Conservation (phyloP, 2,329 filamentous ascomycete species). For the Tolypocladium ovalisporum region DNA sequence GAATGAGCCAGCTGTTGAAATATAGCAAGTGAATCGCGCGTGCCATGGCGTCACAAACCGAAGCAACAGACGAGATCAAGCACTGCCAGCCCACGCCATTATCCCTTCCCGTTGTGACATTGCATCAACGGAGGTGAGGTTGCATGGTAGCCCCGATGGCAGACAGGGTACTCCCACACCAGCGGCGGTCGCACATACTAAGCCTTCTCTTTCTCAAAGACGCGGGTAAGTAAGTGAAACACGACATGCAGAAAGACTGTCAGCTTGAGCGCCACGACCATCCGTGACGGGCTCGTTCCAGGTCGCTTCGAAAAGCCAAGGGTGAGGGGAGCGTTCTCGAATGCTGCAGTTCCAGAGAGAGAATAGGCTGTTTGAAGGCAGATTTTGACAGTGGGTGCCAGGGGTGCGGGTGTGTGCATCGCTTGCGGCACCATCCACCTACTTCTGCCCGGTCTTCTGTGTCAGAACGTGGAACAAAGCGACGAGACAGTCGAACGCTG, state of each 20-base stretch:
- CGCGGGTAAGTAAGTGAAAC: background rate
- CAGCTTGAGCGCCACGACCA: background rate
- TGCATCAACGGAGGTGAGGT: background rate
- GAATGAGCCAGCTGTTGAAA: background rate
- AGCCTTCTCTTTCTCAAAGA: background rate
- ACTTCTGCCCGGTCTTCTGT: background rate
- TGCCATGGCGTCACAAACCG: background rate
- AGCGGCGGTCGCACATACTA: background rate
- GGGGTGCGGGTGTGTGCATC: constrained; percentile 2
- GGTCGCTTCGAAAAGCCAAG: background rate
- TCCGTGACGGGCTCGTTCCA: background rate
- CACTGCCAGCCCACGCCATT: background rate
- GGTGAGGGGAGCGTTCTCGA: background rate
- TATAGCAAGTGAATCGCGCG: background rate
- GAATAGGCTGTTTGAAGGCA: constrained; percentile 3
- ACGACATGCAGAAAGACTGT: background rate
- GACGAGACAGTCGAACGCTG: background rate
- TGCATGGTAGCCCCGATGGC: background rate
- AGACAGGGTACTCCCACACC: background rate
- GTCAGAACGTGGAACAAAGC: background rate
- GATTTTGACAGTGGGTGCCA: constrained; percentile 1
- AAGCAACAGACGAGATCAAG: constrained; percentile 4
- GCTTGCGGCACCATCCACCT: background rate
- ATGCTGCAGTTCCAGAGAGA: background rate
- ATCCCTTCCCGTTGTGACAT: constrained; percentile 2